Evolutionary conservation across 805 yeast genomes (phyloP).

Genomic region (Blastobotrys peoriensis): DNA sequence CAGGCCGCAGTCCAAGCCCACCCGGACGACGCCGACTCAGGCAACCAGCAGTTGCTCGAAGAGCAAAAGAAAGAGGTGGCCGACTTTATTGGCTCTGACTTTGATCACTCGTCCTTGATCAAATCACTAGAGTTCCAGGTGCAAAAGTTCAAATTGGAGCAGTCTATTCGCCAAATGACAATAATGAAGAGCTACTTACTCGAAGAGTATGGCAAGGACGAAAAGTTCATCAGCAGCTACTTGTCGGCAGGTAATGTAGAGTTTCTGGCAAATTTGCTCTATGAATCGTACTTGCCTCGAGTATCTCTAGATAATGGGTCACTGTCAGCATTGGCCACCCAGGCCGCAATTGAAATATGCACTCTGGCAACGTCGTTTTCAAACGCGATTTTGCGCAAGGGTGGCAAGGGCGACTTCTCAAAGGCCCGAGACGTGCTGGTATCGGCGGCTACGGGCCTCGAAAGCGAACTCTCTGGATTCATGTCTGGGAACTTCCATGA

Average conservation of each 20-base stretch:
- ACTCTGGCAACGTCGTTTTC: neutral
- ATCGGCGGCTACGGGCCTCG: neutral
- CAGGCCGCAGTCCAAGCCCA: conserved; percentile 6
- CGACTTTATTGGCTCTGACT: conserved; percentile 18
- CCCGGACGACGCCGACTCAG: too few relatives aligned
- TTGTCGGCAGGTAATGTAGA: neutral
- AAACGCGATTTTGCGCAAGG: neutral
- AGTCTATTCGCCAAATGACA: conserved; percentile 23
- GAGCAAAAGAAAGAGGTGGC: conserved; percentile 14
- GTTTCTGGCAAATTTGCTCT: neutral
- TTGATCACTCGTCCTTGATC: conserved; percentile 17
- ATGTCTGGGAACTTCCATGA: neutral
- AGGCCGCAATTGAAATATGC: neutral
- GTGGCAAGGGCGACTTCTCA: neutral
- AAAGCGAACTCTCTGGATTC: neutral
- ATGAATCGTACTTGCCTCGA: neutral
- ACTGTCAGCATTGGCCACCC: neutral
- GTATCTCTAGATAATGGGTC: neutral
- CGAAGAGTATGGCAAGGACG: conserved; percentile 15
- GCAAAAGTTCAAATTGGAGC: conserved; percentile 21
- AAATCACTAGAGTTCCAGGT: conserved; percentile 24
- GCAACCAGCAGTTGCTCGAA: too few relatives aligned
- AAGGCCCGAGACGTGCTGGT: neutral
- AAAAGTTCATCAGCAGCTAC: conserved; percentile 9
- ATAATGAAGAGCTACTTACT: conserved; percentile 23